Evolutionary conservation across 2,329 filamentous ascomycete genomes (phyloP).

Genomic region (Fusarium protoensiforme): DNA sequence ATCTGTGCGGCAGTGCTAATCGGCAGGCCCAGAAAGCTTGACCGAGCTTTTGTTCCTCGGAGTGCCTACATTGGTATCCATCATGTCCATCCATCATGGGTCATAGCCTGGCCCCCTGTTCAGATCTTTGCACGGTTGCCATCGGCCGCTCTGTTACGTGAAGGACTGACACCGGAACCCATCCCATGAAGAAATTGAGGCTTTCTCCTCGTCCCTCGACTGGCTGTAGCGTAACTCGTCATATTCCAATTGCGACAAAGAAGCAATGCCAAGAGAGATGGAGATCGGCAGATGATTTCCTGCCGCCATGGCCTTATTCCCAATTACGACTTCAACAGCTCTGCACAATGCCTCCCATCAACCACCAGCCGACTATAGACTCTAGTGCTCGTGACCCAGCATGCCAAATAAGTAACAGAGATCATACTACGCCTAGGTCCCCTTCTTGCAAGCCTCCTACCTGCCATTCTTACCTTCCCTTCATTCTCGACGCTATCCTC

Average conservation of each 20-base stretch:
- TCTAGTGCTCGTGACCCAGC: no score
- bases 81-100: background rate
- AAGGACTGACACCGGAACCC: background rate
- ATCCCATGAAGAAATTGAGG: background rate
- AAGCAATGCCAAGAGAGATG: background rate
- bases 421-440: background rate
- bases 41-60: background rate
- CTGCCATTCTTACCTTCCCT: background rate
- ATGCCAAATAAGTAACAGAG: no score
- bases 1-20: constrained; percentile 7
- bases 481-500: background rate
- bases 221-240: constrained; percentile 18
- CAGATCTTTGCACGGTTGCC: background rate
- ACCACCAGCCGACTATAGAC: background rate
- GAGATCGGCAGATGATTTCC: background rate
- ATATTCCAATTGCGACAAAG: background rate
- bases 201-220: constrained; percentile 1
- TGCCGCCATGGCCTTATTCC: background rate
- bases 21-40: constrained; percentile 7
- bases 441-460: background rate
- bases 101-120: background rate
- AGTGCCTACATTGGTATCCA: background rate
- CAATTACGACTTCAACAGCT: background rate
- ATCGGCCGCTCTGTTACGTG: background rate
- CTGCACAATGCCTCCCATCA: background rate